Evolutionary conservation across 768 basidiomycete genomes (phyloP).

Genomic region (Rhodocollybia butyracea): DNA sequence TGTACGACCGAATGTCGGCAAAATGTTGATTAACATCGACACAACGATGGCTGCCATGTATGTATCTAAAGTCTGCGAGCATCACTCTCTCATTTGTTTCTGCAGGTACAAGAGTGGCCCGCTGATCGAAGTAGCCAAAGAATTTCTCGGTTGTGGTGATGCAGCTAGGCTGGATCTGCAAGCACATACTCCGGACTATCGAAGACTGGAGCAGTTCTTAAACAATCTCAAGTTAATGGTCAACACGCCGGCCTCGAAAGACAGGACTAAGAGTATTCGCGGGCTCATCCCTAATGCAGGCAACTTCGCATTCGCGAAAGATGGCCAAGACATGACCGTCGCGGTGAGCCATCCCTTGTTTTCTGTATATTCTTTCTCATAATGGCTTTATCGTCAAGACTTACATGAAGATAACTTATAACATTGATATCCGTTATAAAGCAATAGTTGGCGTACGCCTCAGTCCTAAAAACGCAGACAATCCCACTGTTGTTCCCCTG

Average conservation of each 20-base stretch:
- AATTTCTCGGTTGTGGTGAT: conserved; percentile 20
- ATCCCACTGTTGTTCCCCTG: conserved; percentile 39
- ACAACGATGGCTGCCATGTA: conserved; percentile 44
- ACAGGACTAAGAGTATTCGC: conserved; percentile 31
- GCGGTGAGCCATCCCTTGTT: conserved; percentile 29
- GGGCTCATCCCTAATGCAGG: conserved; percentile 37
- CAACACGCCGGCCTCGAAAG: conserved; percentile 5
- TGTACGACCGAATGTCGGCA: conserved; percentile 38
- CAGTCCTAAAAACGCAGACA: conserved; percentile 19
- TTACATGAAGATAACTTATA: conserved; percentile 34
- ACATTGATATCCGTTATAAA: conserved; percentile 28
- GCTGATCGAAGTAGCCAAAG: conserved; percentile 29
- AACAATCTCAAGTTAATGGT: conserved; percentile 34
- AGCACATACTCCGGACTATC: conserved; percentile 19
- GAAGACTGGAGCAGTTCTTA: conserved; percentile 34
- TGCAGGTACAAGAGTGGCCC: conserved; percentile 13
- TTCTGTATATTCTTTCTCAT: background rate
- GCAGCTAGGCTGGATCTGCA: conserved; percentile 26
- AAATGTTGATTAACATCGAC: conserved; percentile 45
- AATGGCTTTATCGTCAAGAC: conserved; percentile 27
- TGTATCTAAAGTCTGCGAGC: conserved; percentile 9
- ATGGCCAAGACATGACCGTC: conserved; percentile 29
- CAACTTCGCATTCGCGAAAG: conserved; percentile 31
- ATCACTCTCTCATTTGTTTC: background rate
- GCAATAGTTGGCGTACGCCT: conserved; percentile 35